Evolutionary conservation across 2,329 filamentous ascomycete species (phyloP), one percentile per base, ranked within the genome.

Genomic region (Aspergillus awamori): DNA sequence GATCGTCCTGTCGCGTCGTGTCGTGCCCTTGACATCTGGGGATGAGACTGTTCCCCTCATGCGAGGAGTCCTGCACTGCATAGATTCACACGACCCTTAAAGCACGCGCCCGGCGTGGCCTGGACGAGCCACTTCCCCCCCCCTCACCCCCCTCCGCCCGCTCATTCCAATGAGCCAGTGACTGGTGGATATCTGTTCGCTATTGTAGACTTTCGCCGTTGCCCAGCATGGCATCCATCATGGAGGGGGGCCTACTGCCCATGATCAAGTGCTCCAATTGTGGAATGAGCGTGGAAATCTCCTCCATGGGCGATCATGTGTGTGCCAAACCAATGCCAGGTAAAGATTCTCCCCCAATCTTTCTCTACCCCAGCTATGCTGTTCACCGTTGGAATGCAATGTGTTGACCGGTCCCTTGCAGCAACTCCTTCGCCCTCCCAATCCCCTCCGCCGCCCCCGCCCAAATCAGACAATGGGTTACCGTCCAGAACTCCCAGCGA

Each of bases 261-360:
- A 88, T 88, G 24, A 91, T 96, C 78, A 96, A 94, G 83, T 96
- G 92, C 78, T 96, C 92, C 57, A 87, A 84, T 79, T 96, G 92
- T 74, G 86, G 87, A 43, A 77, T 81, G 43, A 86, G 93, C 70
- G 91, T 97, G 62, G 89, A 93, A 72, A 95, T 97, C 68, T 89
- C 90, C 43, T 82, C 88, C 75, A 90, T 97, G 89, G 92, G 91
- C 63, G 92, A 96, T 64, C 93, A 97, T 80, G 75, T 91, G 63
- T 97, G 93, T 76, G 76, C 76, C 49, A 79, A 76, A 61, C 62
- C 76, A 63, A 67, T 72, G 59, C 72, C 79, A 62, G 72, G 81
- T 77, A 79, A 36, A 5, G 13, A 36, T 6, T 13, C 41, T 13
- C 22, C 59, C n/a, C 57, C 47, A n/a, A 57, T 57, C 39, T 62